phyloP scores from a whole-genome alignment of 768 basidiomycete species.

The Amanita subjunquillea region DNA sequence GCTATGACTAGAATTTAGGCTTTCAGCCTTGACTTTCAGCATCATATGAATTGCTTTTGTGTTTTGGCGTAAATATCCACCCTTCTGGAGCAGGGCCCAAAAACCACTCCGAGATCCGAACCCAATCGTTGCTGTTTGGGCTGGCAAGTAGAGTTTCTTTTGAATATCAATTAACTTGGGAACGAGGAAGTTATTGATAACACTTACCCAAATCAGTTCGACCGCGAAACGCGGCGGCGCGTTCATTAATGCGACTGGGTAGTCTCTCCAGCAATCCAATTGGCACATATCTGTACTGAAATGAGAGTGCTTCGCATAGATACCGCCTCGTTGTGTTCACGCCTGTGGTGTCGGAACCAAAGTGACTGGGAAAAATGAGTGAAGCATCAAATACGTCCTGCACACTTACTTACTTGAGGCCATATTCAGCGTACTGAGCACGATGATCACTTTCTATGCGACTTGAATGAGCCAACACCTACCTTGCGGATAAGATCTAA shows the following conservation, averaged over 20 bases:
- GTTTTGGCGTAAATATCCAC: conserved; percentile 86
- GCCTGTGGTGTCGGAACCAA: conserved; percentile 81
- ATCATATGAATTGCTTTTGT: conserved; percentile 80
- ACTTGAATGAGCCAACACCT: conserved; percentile 8
- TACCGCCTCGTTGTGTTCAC: conserved; percentile 88
- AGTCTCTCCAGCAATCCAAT: conserved; percentile 82
- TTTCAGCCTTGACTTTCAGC: conserved; percentile 29
- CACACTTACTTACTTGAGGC: conserved; percentile 48
- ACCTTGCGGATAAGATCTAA: conserved; percentile 74
- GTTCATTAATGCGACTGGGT: conserved; percentile 80
- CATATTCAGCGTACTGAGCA: conserved; percentile 74
- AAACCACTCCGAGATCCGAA: conserved; percentile 93
- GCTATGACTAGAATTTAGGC: too few species aligned
- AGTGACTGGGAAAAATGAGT: conserved; percentile 39
- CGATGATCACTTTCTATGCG: not conserved
- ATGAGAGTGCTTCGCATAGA: conserved; percentile 90
- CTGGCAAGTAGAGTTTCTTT: conserved; percentile 80
- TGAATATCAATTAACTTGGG: not conserved
- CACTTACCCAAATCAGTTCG: conserved; percentile 76
- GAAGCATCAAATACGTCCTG: not conserved
- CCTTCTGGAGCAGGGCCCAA: conserved; percentile 76
- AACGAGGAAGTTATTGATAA: not conserved
- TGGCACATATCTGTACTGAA: conserved; percentile 94
- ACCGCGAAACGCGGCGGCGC: conserved; percentile 80
- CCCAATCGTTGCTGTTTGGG: conserved; percentile 76